Conservation (phyloP, 371 early-diverging fungal genomes). For the Rhizomucor pusillus region DNA sequence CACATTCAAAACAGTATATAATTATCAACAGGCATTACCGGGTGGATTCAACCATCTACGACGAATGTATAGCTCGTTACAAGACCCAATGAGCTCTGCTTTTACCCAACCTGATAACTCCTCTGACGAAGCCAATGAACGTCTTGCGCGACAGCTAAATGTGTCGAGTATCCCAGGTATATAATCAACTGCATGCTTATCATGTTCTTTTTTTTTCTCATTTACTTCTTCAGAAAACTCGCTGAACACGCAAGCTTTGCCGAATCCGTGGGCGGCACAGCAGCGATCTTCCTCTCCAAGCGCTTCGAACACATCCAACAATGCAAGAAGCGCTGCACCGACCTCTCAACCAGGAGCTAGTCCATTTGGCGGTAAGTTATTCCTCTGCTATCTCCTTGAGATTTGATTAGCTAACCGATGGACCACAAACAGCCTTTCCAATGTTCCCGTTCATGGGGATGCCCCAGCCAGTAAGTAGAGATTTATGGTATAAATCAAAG, state of each 20-base stretch:
- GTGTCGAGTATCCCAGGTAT: constrained; percentile 55
- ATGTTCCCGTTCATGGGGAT: constrained; percentile 37
- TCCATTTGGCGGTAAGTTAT: constrained; percentile 40
- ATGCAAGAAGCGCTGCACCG: constrained; percentile 2
- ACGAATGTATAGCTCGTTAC: constrained; percentile 73
- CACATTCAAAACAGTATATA: not conserved
- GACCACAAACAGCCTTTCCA: constrained; percentile 12
- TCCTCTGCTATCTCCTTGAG: not conserved
- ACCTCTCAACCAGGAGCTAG: not conserved
- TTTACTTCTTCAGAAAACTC: constrained; percentile 39
- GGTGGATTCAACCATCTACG: constrained; percentile 85
- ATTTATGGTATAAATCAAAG: constrained; percentile 16
- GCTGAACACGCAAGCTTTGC: constrained; percentile 77
- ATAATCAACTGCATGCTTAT: not conserved
- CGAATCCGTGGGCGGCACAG: constrained; percentile 80
- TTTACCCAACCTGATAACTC: constrained; percentile 28
- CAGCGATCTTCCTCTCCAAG: constrained; percentile 6
- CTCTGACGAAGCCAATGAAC: constrained; percentile 65
- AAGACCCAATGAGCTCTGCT: constrained; percentile 70
- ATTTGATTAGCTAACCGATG: too few species aligned
- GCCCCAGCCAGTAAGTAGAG: constrained; percentile 20
- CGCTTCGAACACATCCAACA: not conserved
- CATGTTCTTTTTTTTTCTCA: constrained; percentile 2
- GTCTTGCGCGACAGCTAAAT: constrained; percentile 66
- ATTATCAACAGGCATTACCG: constrained; percentile 52